Base-by-base conservation (phyloP, 441 rosid genomes). In the Cnidoscolus chayamansa region DNA sequence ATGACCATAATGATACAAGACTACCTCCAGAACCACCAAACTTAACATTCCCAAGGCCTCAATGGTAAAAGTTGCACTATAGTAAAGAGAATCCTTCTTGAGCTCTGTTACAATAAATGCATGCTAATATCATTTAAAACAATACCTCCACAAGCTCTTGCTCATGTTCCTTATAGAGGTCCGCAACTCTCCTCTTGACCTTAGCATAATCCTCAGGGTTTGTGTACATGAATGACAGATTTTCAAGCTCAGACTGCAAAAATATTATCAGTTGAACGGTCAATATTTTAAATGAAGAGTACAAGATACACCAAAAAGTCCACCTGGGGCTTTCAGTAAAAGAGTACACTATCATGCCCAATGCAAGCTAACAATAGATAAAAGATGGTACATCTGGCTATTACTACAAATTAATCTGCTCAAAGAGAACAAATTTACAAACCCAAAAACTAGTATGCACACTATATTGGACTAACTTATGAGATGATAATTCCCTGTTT, bases 171-270 rank as follows among this genome's bases (percentile, higher is more conserved):
- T 88, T 92, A 63, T 86, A 85, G 47, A 92, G 94, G 74, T 90
- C 97, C 19, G 94, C 86, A 57, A 90, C 86, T 82, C 93, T 86
- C 82, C 89, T 84, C 82, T 85, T 89, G 82, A 87, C 84, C 77
- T 86, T 87, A 48, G 88, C 91, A 84, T 86, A 92, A 81, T 94
- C 93, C 84, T 89, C 98, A 47, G 98, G 84, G 73, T 84, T 91
- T 68, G 92, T 88, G 80, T 92, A 92, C 98, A 95, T 90, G 80
- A 95, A 95, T 76, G 98, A 88, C 17, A 95, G 81, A 66, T 95
- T 92, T 84, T 95, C 99, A 82, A 95, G 94, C 85, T 95, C 99
- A 65, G 95, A 83, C 99, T 95, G 90, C 86, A 89, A 79, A 25
- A 31, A 51, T 15, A 70, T 74, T 53, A 73, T 73, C 17, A 61